Base-by-base conservation (phyloP, 2,329 filamentous ascomycete species). In the Pseudofabraea citricarpa region DNA sequence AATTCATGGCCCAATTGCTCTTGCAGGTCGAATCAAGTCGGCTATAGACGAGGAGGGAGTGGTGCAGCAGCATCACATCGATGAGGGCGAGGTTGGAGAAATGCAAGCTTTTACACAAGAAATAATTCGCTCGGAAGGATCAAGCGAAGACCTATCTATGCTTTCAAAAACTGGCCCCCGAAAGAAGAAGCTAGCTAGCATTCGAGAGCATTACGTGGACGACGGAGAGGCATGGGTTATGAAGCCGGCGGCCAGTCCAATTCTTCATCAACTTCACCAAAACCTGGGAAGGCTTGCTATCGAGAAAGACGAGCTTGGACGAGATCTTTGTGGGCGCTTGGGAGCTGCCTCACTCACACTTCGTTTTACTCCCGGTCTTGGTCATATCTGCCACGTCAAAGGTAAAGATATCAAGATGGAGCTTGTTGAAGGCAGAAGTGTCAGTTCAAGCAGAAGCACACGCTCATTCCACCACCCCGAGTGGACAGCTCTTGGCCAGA, bases 21-120 rank as follows among this genome's bases (percentile, higher is more conserved):
- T 97, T 4, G 87, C 90, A 2, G 66, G 71, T 18, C 77, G 75
- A 18, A 95, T 98, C 46, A 68, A 77, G 39, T 71, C 77, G 3
- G 83, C 91, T 4, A 95, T 98, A 45, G 93, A 98, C 56, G 93
- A 97, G 65, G 90, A 96, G 50, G 88, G 90, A 0, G 70, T 97
- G n/a, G 73, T 82, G 13, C 81, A 87, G 52, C 83, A 87, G 56
- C 90, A 96, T 56, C 78, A 84, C 26, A 74, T 84, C 1, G 82
- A 93, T 53, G 83, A 91, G 48, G 80, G 76, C 41, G 81, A 87
- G 50, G 81, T 82, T 1, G 79, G 74, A 16, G 78, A 84, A 47
- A 81, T 93, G 55, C 77, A 87, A 19, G 77, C 79, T 2, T 70
- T 95, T 37, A 88, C 88, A 5, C 79, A 90, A 59, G 76, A 85